Evolutionary conservation across 2,329 filamentous ascomycete species (phyloP).

Genomic region (Penicillium verrucosum): DNA sequence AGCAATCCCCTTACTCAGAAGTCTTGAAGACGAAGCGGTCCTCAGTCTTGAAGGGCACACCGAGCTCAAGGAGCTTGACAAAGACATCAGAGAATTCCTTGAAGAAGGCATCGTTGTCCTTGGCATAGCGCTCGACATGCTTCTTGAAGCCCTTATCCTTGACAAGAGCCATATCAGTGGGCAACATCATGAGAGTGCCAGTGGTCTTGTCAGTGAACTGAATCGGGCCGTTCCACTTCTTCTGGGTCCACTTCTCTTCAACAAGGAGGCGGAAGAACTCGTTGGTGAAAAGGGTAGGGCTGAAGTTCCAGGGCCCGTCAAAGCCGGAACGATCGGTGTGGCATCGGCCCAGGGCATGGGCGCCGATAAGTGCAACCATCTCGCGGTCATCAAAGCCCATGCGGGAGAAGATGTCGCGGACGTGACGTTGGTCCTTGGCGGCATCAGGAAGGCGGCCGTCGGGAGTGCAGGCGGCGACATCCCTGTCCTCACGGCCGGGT

Average conservation of each 20-base stretch:
- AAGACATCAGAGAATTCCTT: conserved; percentile 81
- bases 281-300: conserved; percentile 86
- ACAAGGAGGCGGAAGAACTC: conserved; percentile 88
- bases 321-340: conserved; percentile 86
- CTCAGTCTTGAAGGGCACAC: conserved; percentile 77
- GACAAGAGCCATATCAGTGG: conserved; percentile 81
- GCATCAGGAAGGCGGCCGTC: conserved; percentile 88
- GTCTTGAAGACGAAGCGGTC: conserved; percentile 64
- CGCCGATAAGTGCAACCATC: conserved; percentile 85
- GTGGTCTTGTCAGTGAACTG: conserved; percentile 86
- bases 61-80: conserved; percentile 84
- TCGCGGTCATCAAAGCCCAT: conserved; percentile 98
- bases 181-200: conserved; percentile 95
- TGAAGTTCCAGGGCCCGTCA: conserved; percentile 88
- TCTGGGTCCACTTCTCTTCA: conserved; percentile 88
- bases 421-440: conserved; percentile 71
- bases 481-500: conserved; percentile 77
- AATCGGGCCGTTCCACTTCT: conserved; percentile 87
- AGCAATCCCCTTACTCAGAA: conserved; percentile 31
- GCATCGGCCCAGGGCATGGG: conserved; percentile 84
- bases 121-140: conserved; percentile 81
- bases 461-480: conserved; percentile 81
- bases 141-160: conserved; percentile 83
- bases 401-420: conserved; percentile 87
- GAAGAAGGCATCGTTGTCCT: conserved; percentile 89